Conservation (phyloP, 2,329 filamentous ascomycete genomes). For the Aspergillus thermomutatus region DNA sequence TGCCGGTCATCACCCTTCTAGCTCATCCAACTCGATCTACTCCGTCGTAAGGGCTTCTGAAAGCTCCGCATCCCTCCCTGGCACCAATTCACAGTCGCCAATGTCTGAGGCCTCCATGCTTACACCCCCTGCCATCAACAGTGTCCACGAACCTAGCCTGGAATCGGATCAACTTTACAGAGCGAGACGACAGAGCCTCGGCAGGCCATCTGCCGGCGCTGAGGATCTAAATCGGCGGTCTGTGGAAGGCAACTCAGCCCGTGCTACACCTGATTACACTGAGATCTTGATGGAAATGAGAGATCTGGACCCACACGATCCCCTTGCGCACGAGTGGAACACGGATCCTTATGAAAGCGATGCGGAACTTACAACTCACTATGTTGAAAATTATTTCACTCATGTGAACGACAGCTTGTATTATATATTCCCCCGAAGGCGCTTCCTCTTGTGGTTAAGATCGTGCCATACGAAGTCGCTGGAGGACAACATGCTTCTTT, state of each 20-base stretch:
- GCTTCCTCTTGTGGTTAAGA: slow-evolving; percentile 55
- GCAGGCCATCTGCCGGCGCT: slow-evolving; percentile 11
- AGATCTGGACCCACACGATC: slow-evolving; percentile 27
- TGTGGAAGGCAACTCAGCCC: slow-evolving; percentile 9
- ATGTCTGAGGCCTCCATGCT: slow-evolving; percentile 26
- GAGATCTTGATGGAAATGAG: slow-evolving; percentile 32
- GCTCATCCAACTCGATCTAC: slow-evolving; percentile 26
- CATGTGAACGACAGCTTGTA: slow-evolving; percentile 54
- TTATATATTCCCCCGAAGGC: slow-evolving; percentile 53
- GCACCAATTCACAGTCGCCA: slow-evolving; percentile 30
- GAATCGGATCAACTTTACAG: slow-evolving; percentile 26
- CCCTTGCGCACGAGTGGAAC: slow-evolving; percentile 41
- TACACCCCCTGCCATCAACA: slow-evolving; percentile 26
- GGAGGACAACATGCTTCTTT: slow-evolving; percentile 59
- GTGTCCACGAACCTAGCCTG: slow-evolving; percentile 20
- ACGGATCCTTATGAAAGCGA: slow-evolving; percentile 55
- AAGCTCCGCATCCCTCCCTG: slow-evolving; percentile 29
- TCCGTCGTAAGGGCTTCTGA: slow-evolving; percentile 27
- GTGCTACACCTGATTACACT: slow-evolving; percentile 22
- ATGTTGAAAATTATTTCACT: slow-evolving; percentile 57
- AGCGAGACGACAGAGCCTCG: slow-evolving; percentile 16
- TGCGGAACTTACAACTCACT: slow-evolving; percentile 48
- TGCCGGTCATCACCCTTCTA: slow-evolving; percentile 15
- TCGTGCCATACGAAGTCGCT: slow-evolving; percentile 46
- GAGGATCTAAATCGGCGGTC: slow-evolving; percentile 13